phyloP scores from a whole-genome alignment of 2,329 filamentous ascomycete genomes.

The Penicillium sp. region DNA sequence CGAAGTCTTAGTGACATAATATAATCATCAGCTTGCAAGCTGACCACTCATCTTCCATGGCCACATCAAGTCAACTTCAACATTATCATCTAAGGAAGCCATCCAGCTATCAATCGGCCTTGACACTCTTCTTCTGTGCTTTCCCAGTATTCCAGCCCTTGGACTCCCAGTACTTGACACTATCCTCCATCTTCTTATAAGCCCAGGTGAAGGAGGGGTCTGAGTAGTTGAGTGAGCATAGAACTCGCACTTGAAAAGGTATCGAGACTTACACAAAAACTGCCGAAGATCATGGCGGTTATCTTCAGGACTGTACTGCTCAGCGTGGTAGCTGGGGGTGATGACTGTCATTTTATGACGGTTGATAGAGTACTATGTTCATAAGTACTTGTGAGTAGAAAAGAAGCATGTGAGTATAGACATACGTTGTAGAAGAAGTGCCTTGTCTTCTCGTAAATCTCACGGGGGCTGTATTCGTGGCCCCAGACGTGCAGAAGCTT shows the following conservation, averaged over 20 bases:
- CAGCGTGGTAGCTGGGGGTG: slow-evolving; percentile 57
- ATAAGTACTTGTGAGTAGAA: neutral
- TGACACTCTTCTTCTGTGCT: slow-evolving; percentile 37
- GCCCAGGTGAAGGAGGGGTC: slow-evolving; percentile 45
- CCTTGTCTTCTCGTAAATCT: slow-evolving; percentile 49
- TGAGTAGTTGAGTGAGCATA: slow-evolving; percentile 4
- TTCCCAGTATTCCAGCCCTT: slow-evolving; percentile 34
- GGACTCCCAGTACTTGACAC: slow-evolving; percentile 45
- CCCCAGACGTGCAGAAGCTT: slow-evolving; percentile 53
- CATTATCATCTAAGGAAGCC: neutral
- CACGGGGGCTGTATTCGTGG: slow-evolving; percentile 37
- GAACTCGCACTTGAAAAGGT: neutral
- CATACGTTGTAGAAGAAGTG: slow-evolving; percentile 39
- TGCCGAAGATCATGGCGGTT: slow-evolving; percentile 59
- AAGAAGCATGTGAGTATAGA: neutral
- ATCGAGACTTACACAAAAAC: slow-evolving; percentile 46
- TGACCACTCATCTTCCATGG: neutral
- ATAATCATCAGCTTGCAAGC: neutral
- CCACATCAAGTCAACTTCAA: neutral
- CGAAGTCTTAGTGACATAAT: neutral
- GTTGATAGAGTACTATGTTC: slow-evolving; percentile 55
- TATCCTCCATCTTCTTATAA: slow-evolving; percentile 50
- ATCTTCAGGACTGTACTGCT: slow-evolving; percentile 54
- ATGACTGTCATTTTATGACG: slow-evolving; percentile 63
- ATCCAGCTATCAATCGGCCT: slow-evolving; percentile 27